Conservation (phyloP, 805 yeast species). For the Torulaspora maleeae region DNA sequence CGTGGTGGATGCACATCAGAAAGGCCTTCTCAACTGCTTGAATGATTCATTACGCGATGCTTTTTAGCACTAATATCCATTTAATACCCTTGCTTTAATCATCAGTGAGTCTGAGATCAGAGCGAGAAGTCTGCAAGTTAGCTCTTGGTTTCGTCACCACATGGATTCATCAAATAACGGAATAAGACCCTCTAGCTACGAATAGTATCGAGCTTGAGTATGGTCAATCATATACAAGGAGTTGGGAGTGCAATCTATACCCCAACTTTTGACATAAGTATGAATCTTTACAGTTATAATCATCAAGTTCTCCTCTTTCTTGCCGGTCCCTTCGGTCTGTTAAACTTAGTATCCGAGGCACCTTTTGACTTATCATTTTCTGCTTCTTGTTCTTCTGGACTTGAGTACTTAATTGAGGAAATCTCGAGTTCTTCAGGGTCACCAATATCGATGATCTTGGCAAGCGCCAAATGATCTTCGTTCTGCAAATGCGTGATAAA, state of each 20-base stretch:
- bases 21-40: slow-evolving; percentile 4
- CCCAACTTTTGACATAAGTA: neutral
- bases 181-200: too few species aligned
- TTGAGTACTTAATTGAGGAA: slow-evolving; percentile 26
- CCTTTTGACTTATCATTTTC: slow-evolving; percentile 14
- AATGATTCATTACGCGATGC: neutral
- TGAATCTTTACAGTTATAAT: neutral
- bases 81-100: too few species aligned
- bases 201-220: too few species aligned
- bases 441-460: slow-evolving; percentile 61
- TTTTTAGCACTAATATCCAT: too few species aligned
- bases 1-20: slow-evolving; percentile 10
- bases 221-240: too few species aligned
- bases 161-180: too few species aligned
- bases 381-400: slow-evolving; percentile 36
- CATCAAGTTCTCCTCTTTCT: slow-evolving; percentile 33
- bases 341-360: slow-evolving; percentile 35
- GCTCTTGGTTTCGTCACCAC: too few species aligned
- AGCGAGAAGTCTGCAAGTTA: too few species aligned
- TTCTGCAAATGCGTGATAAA: slow-evolving; percentile 48
- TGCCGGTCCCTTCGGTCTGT: slow-evolving; percentile 71
- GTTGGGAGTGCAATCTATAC: too few species aligned
- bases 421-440: slow-evolving; percentile 66
- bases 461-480: slow-evolving; percentile 37
- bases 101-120: too few species aligned